Conservation (phyloP, 1,139 yeast species). For the Taphrina flavorubra region DNA sequence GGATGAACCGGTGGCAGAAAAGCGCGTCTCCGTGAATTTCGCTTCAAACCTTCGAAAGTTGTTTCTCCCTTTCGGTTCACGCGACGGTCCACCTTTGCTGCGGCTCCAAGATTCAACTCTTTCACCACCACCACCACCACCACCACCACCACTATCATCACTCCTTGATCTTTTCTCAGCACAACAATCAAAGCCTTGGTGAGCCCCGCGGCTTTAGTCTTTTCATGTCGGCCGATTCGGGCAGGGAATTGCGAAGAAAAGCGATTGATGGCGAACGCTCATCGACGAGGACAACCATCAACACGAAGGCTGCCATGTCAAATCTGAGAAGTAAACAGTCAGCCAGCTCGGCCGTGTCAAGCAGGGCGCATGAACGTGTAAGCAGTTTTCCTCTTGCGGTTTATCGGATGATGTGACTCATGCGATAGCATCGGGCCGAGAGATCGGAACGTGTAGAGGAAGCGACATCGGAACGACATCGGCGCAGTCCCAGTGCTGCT, state of each 20-base stretch:
- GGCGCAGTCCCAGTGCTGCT: constrained; percentile 11
- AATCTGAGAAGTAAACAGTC: not conserved
- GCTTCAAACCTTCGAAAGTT: too few species aligned
- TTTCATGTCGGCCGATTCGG: not conserved
- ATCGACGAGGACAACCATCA: not conserved
- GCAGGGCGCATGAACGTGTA: constrained; percentile 13
- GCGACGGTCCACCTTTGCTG: too few species aligned
- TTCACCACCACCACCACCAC: too few species aligned
- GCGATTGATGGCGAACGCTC: not conserved
- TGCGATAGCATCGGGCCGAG: constrained; percentile 7
- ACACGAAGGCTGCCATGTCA: not conserved
- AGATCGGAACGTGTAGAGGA: constrained; percentile 8
- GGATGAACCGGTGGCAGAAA: too few species aligned
- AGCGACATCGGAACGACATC: not conserved
- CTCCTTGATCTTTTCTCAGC: too few species aligned
- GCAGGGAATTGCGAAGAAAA: constrained; percentile 3
- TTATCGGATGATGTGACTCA: not conserved
- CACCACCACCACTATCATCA: too few species aligned
- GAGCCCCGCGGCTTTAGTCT: not conserved
- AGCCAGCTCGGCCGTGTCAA: not conserved
- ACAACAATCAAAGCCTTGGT: too few species aligned
- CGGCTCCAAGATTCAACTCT: too few species aligned
- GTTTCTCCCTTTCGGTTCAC: too few species aligned
- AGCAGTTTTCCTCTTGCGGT: not conserved
- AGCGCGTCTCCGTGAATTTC: too few species aligned